Base-by-base conservation (phyloP, 2,329 filamentous ascomycete species). In the Aspergillus pseudotamarii region DNA sequence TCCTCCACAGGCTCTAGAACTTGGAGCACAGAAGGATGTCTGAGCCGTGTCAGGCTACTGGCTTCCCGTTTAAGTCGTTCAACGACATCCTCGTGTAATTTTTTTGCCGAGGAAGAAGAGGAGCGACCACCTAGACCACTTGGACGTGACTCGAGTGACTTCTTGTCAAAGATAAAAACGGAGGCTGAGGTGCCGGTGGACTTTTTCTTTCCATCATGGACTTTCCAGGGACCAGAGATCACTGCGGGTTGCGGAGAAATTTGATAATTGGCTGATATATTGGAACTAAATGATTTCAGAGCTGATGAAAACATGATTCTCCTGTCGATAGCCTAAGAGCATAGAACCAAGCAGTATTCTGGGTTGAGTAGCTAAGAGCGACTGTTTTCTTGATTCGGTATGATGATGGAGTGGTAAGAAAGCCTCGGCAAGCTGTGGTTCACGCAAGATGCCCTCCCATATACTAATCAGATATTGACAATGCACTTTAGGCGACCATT, bases 171-270 rank as follows among this genome's bases (percentile, higher is more conserved):
- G 68, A 98, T 89, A 73, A 98, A 99, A 69, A 98, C 89, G 19
- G 94, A 97, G 60, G 90, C 95, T 9, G 89, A 79, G 77, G 95
- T 96, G 69, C 92, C 92, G 0, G 93, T 97, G 34, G 91, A 93
- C 81, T 97, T 98, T 82, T 96, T 96, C 83, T 96, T 98, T 63
- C 92, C 94, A 81, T 97, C 94, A 84, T 94, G 94, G 73, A 99
- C 95, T 82, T 93, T 96, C 95, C 95, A 99, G 63, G 94, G 92
- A 21, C 95, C 95, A 19, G 94, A 92, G 58, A 88, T 88, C 58
- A 93, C 91, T n/a, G 88, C 90, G 12, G 91, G 87, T 64, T 87
- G 88, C 30, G 89, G 85, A 26, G 92, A 90, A 68, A 98, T 84
- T 70, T 91, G 88, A 80, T 99, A 99, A 81, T 97, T 96, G 75